Conservation (phyloP, 495 filamentous ascomycete genomes). For the Penicillium fimorum region DNA sequence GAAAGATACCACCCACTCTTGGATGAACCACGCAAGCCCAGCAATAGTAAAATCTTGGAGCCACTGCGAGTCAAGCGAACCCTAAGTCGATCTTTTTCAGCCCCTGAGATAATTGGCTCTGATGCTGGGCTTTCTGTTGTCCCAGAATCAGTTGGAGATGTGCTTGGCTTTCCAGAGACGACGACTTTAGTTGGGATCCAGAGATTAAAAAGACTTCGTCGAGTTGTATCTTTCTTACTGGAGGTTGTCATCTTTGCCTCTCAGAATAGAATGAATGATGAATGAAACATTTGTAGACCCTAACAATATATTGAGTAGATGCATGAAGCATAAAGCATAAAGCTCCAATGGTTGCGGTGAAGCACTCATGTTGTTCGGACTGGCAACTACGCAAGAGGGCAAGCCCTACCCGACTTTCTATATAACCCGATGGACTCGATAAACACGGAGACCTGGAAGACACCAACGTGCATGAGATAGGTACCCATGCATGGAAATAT, state of each 20-base stretch:
- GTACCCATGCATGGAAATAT: not conserved
- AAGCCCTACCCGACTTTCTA: not conserved
- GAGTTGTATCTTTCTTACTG: slow-evolving; percentile 16
- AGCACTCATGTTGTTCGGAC: not conserved
- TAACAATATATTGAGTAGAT: slow-evolving; percentile 13
- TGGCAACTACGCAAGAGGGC: not conserved
- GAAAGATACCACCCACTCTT: slow-evolving; percentile 14
- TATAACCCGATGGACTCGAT: not conserved
- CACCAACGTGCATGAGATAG: not conserved
- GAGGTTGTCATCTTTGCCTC: slow-evolving; percentile 21
- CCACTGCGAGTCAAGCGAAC: slow-evolving; percentile 24
- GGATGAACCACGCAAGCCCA: slow-evolving; percentile 22
- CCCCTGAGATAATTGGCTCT: slow-evolving; percentile 14
- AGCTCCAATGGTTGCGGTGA: not conserved
- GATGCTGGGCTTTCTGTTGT: slow-evolving; percentile 30
- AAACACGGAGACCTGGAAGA: not conserved
- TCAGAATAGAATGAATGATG: slow-evolving; percentile 12
- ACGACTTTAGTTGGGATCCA: slow-evolving; percentile 22
- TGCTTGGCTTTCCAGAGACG: slow-evolving; percentile 11
- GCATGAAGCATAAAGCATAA: not conserved
- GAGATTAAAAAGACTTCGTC: slow-evolving; percentile 26
- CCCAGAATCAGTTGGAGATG: slow-evolving; percentile 22
- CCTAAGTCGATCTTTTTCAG: slow-evolving; percentile 15
- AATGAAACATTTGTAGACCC: not conserved
- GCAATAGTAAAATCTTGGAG: slow-evolving; percentile 25